Evolutionary conservation across 108 stramenopile species (phyloP).

Genomic region (Skeletonema marinoi): DNA sequence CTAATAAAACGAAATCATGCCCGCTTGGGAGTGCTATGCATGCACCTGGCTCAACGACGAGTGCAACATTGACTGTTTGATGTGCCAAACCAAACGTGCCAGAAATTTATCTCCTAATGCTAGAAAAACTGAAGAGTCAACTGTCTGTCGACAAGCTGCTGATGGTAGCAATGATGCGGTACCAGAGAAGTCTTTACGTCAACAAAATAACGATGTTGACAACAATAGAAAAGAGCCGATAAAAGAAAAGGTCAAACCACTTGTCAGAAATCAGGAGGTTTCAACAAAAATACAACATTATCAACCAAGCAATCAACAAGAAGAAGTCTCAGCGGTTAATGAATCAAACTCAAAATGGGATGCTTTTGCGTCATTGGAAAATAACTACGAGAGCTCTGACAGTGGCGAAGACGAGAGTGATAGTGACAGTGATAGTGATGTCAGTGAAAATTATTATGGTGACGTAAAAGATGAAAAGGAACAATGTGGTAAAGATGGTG

Average conservation of each 20-base stretch:
- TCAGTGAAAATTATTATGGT: not conserved
- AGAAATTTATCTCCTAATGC: not conserved
- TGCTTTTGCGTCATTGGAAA: slow-evolving; percentile 17
- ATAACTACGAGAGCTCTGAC: slow-evolving; percentile 12
- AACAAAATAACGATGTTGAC: not conserved
- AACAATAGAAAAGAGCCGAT: not conserved
- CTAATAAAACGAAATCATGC: not conserved
- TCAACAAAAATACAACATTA: not conserved
- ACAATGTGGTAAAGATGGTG: not conserved
- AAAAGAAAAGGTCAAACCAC: not conserved
- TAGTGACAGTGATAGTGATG: not conserved
- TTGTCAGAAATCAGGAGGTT: not conserved
- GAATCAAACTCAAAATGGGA: slow-evolving; percentile 6
- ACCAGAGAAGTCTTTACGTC: not conserved
- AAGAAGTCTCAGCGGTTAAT: not conserved
- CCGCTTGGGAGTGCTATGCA: not conserved
- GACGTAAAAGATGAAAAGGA: not conserved
- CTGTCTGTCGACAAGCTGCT: not conserved
- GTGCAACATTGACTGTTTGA: not conserved
- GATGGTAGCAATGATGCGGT: not conserved
- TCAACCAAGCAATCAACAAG: not conserved
- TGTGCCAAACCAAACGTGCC: not conserved
- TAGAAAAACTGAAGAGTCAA: not conserved
- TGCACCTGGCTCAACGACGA: not conserved
- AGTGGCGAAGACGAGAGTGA: not conserved